Base-by-base conservation (phyloP, 805 yeast species). In the Torulaspora delbrueckii region DNA sequence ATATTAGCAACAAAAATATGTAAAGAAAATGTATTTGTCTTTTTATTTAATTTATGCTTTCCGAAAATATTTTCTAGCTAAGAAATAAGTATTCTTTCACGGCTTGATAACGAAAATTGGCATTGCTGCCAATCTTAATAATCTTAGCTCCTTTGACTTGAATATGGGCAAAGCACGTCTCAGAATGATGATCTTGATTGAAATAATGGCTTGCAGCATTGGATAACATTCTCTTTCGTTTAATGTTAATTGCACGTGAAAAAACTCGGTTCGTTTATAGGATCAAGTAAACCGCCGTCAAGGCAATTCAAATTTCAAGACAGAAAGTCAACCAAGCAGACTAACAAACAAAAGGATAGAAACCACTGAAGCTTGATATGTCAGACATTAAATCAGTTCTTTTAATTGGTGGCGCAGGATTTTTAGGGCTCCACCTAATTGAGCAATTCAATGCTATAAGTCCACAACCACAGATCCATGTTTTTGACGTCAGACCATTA, bases 381-480 rank as follows among this genome's bases (percentile, higher is more conserved):
- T 40, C 54, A 24, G 55, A 50, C 18, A 39, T 55, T 23, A 41
- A 36, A 4, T 60, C 63, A 4, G 95, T 93, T 2, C 77, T 93
- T 25, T 72, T 93, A 16, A 79, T 93, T n/a, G 99, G 99, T 40
- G 99, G 99, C 8, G 72, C 96, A 4, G 99, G 99, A 0, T 93
- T 93, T 56, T 75, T 93, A 16, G 99, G 99, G 2, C 78, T 88
- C 37, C 99, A 93, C 55, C 71, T 93, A 53, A 80, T 93, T 35
- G 90, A 90, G 58, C 93, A 87, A 65, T 91, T 90, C 66, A 77
- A 78, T 69, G 74, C 75, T 37, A 68, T 75, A 30, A 59, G 75
- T 10, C 85, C 93, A 18, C 70, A 78, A 37, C 90, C 96, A 8
- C 65, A 75, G 36, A 84, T 93, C 49, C 84, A 82, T 59, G 95